Evolutionary conservation across 306 rosid genomes (phyloP), one percentile per base, ranked within the genome.

Genomic region (Cucurbita moschata): DNA sequence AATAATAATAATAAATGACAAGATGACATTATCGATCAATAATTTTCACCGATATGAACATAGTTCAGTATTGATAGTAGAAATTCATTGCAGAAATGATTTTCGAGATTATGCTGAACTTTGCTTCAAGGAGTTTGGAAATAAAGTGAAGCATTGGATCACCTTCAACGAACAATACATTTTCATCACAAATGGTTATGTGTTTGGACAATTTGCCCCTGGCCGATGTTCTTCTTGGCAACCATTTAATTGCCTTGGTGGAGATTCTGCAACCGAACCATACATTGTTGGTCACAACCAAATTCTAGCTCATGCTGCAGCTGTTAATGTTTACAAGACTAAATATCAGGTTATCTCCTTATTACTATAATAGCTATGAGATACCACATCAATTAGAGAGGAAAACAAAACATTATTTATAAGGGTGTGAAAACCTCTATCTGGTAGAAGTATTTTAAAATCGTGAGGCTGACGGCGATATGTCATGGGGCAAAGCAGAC

Each of bases 221-320:
- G 87, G 85, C 14, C 76, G 90, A n/a, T 84, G 96, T 61, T 87
- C 90, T 0, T 40, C 46, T 11, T 79, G 84, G 88, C 26, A 65
- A 11, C 73, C 73, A 5, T 82, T 63, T 14, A 82, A 75, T 6
- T 90, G 88, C 77, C 79, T 74, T 0, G 78, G 74, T 4, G 90
- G 92, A 14, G 73, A 90, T 74, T 84, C 92, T 4, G 86, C 81
- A 2, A 79, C 30, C 0, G 92, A 90, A 55, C 96, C 97, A 1
- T 90, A 90, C 62, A 5, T 85, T 26, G 92, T 83, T 10, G 1
- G 85, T 3, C 97, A 90, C 67, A 19, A 90, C 58, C 77, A 60
- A 15, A 82, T 88, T 49, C 97, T 91, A 23, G 80, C 92, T 59
- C 97, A 91, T 79, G 89, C 92, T 0, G 68, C 69, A 0, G 82